A percentile compares a stretch with the other conserved stretches of the same genome.
These are phyloP conservation scores for Marchantia polymorpha DNA, from an alignment of 225 moss, liverwort and hornwort species.

Conservation along the genomic window DNA sequence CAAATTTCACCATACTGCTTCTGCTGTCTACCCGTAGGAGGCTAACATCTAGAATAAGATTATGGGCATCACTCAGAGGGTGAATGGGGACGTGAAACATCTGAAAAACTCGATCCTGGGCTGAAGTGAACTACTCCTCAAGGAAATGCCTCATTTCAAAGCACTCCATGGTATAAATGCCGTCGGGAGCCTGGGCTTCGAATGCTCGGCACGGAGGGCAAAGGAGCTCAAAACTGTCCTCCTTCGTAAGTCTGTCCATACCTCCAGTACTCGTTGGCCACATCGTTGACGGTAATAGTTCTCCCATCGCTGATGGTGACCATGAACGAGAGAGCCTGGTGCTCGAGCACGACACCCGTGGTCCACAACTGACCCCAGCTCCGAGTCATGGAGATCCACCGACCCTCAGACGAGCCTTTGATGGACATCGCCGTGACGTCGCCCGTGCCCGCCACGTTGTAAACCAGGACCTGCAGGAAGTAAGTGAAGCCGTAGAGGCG, in stretches of 20 bases:
- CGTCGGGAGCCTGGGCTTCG: too few relatives aligned
- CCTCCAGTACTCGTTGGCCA: conserved; percentile 36
- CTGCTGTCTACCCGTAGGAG: too few relatives aligned
- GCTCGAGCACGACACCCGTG: conserved; percentile 25
- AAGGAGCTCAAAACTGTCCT: conserved; percentile 22
- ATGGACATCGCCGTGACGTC: conserved; percentile 38
- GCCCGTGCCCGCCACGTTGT: conserved; percentile 56
- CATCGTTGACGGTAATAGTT: conserved; percentile 29
- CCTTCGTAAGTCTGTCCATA: conserved; percentile 59
- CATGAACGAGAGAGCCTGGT: conserved; percentile 42
- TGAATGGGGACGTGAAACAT: too few relatives aligned
- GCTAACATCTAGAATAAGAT: too few relatives aligned
- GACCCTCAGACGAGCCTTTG: conserved; percentile 7
- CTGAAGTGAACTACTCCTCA: too few relatives aligned
- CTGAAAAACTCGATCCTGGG: too few relatives aligned
- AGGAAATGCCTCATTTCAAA: too few relatives aligned
- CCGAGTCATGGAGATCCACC: conserved; percentile 44
- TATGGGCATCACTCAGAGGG: too few relatives aligned
- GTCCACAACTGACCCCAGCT: conserved; percentile 57
- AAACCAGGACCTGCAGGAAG: conserved; percentile 50
- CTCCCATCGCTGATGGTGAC: conserved; percentile 41
- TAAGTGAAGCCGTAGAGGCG: conserved; percentile 42
- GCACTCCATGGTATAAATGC: too few relatives aligned
- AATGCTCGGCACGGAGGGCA: background rate
- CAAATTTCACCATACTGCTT: too few relatives aligned